These are phyloP conservation scores for Aspergillaceae sp. DNA, from an alignment of 2,329 filamentous ascomycete species.

Conservation along the genomic window DNA sequence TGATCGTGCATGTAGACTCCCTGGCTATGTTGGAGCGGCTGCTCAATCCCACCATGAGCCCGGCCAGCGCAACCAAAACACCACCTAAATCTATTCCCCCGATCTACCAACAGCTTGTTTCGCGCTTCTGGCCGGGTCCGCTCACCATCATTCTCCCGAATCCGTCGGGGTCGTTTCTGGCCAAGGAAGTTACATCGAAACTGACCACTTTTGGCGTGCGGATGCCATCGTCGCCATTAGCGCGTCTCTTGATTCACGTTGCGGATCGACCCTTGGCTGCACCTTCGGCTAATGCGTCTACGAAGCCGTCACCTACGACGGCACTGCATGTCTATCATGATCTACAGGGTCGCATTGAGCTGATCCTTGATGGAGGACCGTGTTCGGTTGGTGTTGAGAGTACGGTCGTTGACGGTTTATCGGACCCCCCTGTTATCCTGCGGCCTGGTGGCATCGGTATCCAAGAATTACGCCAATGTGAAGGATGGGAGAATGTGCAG, in stretches of 20 bases:
- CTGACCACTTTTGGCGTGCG: slow-evolving; percentile 78
- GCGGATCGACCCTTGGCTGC: slow-evolving; percentile 74
- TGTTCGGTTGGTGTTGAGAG: slow-evolving; percentile 91
- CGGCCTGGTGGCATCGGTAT: slow-evolving; percentile 81
- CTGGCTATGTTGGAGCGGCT: slow-evolving; percentile 63
- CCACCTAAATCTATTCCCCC: slow-evolving; percentile 47
- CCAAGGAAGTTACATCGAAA: slow-evolving; percentile 84
- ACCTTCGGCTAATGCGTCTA: slow-evolving; percentile 90
- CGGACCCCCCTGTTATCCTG: slow-evolving; percentile 68
- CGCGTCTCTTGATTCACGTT: slow-evolving; percentile 74
- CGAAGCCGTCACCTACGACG: slow-evolving; percentile 81
- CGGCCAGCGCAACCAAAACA: slow-evolving; percentile 22
- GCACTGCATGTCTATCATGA: slow-evolving; percentile 86
- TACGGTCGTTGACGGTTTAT: slow-evolving; percentile 89
- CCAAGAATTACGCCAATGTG: slow-evolving; percentile 63
- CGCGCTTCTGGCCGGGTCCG: slow-evolving; percentile 87
- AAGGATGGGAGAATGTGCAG: slow-evolving; percentile 71
- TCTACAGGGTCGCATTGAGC: slow-evolving; percentile 67
- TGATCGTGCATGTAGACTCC: slow-evolving; percentile 87
- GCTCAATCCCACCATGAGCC: slow-evolving; percentile 36
- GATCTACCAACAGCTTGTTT: slow-evolving; percentile 70
- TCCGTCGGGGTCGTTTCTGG: slow-evolving; percentile 59
- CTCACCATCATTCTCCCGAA: slow-evolving; percentile 82
- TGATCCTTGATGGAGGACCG: slow-evolving; percentile 80
- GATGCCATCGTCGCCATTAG: slow-evolving; percentile 79